Evolutionary conservation across 192 early-diverging fungal species (phyloP).

Genomic region (Gryganskiella cystojenkinii): DNA sequence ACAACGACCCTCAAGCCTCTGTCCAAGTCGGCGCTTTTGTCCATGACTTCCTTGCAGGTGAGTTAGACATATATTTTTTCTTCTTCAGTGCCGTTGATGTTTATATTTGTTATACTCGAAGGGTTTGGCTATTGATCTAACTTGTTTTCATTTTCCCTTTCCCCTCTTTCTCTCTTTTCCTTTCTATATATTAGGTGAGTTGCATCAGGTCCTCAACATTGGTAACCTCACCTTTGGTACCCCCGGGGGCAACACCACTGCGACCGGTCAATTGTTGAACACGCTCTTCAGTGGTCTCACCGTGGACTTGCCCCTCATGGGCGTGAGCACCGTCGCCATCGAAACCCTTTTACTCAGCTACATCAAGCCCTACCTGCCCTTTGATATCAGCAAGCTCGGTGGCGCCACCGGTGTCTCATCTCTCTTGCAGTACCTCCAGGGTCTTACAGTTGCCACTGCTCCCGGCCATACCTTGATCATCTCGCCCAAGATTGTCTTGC

Average conservation of each 20-base stretch:
- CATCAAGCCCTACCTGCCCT: constrained; percentile 27
- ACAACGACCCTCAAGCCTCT: constrained; percentile 15
- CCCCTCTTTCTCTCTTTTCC: not conserved
- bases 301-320: constrained; percentile 12
- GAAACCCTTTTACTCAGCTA: constrained; percentile 7
- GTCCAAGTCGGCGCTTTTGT: constrained; percentile 14
- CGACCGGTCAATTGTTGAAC: constrained; percentile 16
- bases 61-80: no score
- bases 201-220: constrained; percentile 29
- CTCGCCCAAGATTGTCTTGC: constrained; percentile 11
- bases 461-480: constrained; percentile 28
- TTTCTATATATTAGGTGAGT: not conserved
- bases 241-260: not conserved
- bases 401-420: constrained; percentile 1
- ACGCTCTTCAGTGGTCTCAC: constrained; percentile 16
- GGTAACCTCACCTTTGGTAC: constrained; percentile 26
- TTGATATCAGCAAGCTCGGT: constrained; percentile 19
- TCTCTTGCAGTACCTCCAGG: constrained; percentile 9
- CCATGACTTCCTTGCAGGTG: constrained; percentile 24
- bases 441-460: constrained; percentile 20
- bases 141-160: not conserved
- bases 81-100: not conserved
- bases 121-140: not conserved
- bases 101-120: not conserved
- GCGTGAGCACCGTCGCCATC: constrained; percentile 24